Percentiles rank a stretch among this genome's conserved stretches.
Evolutionary conservation across 2,329 filamentous ascomycete genomes (phyloP).

Genomic region (Arthrobotrys sinensis): DNA sequence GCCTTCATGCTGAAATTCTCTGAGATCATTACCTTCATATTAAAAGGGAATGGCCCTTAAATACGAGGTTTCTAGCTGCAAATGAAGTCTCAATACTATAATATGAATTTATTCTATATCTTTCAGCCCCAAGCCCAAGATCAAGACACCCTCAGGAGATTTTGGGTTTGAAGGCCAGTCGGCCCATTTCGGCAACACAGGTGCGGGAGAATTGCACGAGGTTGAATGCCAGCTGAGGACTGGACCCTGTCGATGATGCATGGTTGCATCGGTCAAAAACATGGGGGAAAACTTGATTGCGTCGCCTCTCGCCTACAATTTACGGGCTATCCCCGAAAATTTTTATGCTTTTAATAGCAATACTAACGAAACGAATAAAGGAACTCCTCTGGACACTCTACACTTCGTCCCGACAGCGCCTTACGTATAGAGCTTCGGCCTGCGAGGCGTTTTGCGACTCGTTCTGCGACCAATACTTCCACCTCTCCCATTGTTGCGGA

Average conservation of each 20-base stretch:
- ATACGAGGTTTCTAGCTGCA: too few relatives aligned
- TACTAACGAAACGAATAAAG: slow-evolving; percentile 31
- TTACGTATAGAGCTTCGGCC: neutral
- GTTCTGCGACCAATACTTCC: neutral
- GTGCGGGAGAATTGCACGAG: slow-evolving; percentile 37
- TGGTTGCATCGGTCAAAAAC: slow-evolving; percentile 31
- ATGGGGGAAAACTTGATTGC: slow-evolving; percentile 36
- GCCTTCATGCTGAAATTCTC: neutral
- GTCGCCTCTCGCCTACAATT: slow-evolving; percentile 7
- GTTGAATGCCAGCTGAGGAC: slow-evolving; percentile 35
- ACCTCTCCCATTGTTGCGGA: neutral
- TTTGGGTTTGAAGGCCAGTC: neutral
- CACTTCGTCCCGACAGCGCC: neutral
- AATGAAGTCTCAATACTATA: neutral
- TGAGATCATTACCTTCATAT: neutral
- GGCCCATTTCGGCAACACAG: slow-evolving; percentile 29
- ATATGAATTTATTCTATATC: too few relatives aligned
- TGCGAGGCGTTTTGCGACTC: neutral
- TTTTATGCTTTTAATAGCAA: slow-evolving; percentile 39
- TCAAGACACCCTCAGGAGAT: slow-evolving; percentile 27
- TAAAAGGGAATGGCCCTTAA: neutral
- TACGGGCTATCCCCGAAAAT: neutral
- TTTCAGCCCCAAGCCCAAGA: neutral
- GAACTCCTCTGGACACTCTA: neutral
- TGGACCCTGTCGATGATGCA: slow-evolving; percentile 55